Conservation (phyloP, 306 rosid species). For the Hippophae tibetana region DNA sequence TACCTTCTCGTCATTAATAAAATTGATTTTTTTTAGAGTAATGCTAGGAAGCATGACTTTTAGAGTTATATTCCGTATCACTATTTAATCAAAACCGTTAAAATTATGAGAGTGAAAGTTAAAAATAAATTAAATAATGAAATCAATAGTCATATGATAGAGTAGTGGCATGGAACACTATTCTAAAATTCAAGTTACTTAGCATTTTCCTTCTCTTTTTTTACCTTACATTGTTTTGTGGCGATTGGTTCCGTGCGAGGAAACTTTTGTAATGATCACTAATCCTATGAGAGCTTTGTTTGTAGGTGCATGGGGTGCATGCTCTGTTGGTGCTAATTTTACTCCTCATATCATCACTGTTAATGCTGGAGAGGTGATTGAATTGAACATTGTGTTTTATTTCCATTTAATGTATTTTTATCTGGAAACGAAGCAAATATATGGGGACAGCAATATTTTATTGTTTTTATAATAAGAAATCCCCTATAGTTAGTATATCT, state of each 20-base stretch:
- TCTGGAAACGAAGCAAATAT: too few relatives aligned
- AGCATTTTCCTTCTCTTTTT: background rate
- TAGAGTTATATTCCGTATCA: too few relatives aligned
- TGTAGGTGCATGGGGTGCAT: slow-evolving; percentile 80
- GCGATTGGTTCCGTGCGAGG: background rate
- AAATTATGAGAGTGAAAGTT: too few relatives aligned
- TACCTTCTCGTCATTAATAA: too few relatives aligned
- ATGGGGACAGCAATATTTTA: too few relatives aligned
- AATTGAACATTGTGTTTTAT: background rate
- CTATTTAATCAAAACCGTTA: too few relatives aligned
- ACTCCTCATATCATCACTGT: slow-evolving; percentile 92
- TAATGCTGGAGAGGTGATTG: slow-evolving; percentile 80
- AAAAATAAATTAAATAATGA: too few relatives aligned
- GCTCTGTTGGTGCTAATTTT: slow-evolving; percentile 86
- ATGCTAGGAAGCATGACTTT: too few relatives aligned
- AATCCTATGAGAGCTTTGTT: slow-evolving; percentile 9
- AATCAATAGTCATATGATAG: too few relatives aligned
- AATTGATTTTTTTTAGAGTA: too few relatives aligned
- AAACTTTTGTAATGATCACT: slow-evolving; percentile 2
- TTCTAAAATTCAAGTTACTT: background rate
- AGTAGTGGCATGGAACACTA: background rate
- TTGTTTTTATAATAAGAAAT: too few relatives aligned
- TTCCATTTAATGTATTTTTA: slow-evolving; percentile 1
- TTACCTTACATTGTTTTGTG: background rate
- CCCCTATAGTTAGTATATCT: too few relatives aligned